Conservation (phyloP, 805 yeast genomes). For the Teunomyces pallodes region DNA sequence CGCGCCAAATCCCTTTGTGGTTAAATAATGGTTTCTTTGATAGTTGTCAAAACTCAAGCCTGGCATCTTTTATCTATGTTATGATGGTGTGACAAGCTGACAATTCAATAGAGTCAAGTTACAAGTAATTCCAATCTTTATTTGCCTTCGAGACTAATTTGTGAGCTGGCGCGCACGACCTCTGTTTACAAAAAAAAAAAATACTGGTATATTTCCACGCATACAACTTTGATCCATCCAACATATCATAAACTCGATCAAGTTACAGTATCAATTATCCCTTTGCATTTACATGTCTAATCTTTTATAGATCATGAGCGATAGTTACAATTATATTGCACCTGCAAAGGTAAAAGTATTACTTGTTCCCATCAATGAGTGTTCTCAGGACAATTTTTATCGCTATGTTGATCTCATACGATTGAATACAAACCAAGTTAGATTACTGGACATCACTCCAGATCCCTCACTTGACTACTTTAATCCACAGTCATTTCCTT, state of each 20-base stretch:
- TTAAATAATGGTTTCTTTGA: slow-evolving; percentile 79
- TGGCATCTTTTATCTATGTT: slow-evolving; percentile 53
- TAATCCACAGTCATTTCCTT: slow-evolving; percentile 83
- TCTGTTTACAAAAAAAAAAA: background rate
- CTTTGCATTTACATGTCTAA: background rate
- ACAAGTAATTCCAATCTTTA: background rate
- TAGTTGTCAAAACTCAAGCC: slow-evolving; percentile 92
- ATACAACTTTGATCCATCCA: background rate
- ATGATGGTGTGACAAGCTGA: background rate
- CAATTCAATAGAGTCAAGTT: background rate
- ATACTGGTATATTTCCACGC: background rate
- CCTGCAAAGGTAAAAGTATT: slow-evolving; percentile 68
- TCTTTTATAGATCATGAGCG: background rate
- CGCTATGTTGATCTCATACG: slow-evolving; percentile 44
- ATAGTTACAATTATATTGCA: slow-evolving; percentile 47
- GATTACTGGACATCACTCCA: slow-evolving; percentile 75
- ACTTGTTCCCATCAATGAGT: slow-evolving; percentile 62
- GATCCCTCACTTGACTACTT: slow-evolving; percentile 48
- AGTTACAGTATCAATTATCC: background rate
- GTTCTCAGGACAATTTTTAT: slow-evolving; percentile 42
- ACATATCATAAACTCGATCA: background rate
- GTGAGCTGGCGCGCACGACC: slow-evolving; percentile 1
- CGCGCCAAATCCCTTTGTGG: slow-evolving; percentile 66
- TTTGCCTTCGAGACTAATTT: slow-evolving; percentile 1
- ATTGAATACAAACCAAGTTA: slow-evolving; percentile 52